These are phyloP conservation scores for Bonia amplexicaulis DNA, from an alignment of 176 grass and related monocot genomes.

Conservation along the genomic window DNA sequence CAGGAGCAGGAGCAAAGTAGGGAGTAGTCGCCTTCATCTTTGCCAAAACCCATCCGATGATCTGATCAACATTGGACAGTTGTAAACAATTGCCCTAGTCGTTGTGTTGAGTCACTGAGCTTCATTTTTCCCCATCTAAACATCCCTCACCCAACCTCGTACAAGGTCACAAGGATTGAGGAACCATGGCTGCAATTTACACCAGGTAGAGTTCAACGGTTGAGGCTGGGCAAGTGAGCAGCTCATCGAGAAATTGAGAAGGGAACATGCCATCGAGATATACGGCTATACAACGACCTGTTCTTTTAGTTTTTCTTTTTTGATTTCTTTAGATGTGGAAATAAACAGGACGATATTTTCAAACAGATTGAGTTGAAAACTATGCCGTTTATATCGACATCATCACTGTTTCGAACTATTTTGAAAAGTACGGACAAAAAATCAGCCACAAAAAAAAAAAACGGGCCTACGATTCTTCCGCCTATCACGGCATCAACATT, in stretches of 20 bases:
- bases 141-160: not conserved
- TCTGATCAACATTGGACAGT: not conserved
- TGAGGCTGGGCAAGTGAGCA: not conserved
- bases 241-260: not conserved
- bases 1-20: not conserved
- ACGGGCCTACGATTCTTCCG: not conserved
- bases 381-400: fast-evolving
- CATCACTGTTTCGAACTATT: no score
- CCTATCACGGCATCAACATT: not conserved
- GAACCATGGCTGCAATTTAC: not conserved
- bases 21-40: not conserved
- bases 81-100: no score
- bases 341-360: no score
- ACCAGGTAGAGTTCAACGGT: not conserved
- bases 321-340: no score
- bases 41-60: not conserved
- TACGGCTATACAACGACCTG: not conserved
- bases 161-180: not conserved
- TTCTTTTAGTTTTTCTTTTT: no score
- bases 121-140: not conserved
- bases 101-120: no score
- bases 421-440: no score
- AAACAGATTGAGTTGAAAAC: no score
- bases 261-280: not conserved
- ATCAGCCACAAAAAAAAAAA: no score